A percentile compares a stretch with the other conserved stretches of the same genome.
These are phyloP conservation scores for Auriculariales sp. DNA, from an alignment of 768 basidiomycete genomes.

Conservation along the genomic window DNA sequence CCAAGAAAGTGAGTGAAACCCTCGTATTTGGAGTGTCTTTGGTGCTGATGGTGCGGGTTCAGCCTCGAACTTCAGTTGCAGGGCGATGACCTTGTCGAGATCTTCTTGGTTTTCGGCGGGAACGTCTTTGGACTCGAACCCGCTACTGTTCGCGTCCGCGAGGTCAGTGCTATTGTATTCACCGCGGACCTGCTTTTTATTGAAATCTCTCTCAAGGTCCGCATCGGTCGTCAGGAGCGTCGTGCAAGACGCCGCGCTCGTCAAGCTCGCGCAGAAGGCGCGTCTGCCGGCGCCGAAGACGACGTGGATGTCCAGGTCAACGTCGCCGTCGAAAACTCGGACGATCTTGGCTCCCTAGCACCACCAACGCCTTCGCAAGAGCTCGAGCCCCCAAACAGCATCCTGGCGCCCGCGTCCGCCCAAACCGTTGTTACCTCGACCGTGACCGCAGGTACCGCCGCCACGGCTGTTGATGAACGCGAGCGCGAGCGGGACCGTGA, in stretches of 20 bases:
- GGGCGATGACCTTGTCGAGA: conserved; percentile 84
- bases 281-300: not conserved
- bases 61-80: conserved; percentile 72
- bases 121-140: conserved; percentile 89
- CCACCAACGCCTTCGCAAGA: conserved; percentile 23
- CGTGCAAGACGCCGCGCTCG: too few relatives aligned
- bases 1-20: too few relatives aligned
- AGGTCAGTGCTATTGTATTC: conserved; percentile 30
- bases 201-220: too few relatives aligned
- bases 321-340: conserved; percentile 27
- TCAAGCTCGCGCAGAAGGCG: conserved; percentile 17
- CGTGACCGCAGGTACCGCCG: conserved; percentile 51
- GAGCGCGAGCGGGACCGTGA: too few relatives aligned
- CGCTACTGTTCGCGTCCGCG: conserved; percentile 85
- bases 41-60: too few relatives aligned
- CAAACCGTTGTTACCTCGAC: conserved; percentile 36
- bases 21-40: too few relatives aligned
- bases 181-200: not conserved
- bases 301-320: not conserved
- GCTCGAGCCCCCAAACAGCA: conserved; percentile 21
- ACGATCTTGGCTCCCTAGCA: conserved; percentile 28
- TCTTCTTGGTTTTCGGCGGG: conserved; percentile 81
- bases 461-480: too few relatives aligned
- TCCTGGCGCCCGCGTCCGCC: conserved; percentile 11
- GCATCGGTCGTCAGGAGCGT: too few relatives aligned